phyloP scores from a whole-genome alignment of 805 yeast species.

The Tetrapisispora nanseiensis region DNA sequence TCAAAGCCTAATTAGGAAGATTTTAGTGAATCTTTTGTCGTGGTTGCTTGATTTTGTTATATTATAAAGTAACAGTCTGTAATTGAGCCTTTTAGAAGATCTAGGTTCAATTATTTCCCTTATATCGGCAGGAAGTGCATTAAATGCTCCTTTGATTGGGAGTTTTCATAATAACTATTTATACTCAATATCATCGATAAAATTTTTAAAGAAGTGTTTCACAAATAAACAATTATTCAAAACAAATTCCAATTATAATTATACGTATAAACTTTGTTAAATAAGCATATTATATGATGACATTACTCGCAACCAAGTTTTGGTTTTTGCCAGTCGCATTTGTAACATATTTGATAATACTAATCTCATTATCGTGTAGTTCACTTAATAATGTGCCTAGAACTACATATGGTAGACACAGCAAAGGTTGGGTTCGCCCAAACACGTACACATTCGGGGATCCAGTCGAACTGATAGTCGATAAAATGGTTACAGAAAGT shows the following conservation, averaged over 20 bases:
- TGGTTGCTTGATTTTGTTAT: too few relatives aligned
- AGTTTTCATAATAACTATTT: too few relatives aligned
- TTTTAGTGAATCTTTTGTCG: too few relatives aligned
- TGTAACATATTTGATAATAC: not conserved
- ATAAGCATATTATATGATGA: not conserved
- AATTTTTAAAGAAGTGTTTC: too few relatives aligned
- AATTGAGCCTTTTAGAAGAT: too few relatives aligned
- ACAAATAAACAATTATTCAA: too few relatives aligned
- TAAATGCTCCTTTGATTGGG: too few relatives aligned
- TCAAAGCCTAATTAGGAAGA: too few relatives aligned
- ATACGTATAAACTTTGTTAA: not conserved
- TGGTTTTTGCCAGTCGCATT: constrained; percentile 1
- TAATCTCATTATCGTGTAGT: not conserved
- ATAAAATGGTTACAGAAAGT: constrained; percentile 54
- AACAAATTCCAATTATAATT: not conserved
- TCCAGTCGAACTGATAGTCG: constrained; percentile 56
- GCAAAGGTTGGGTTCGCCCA: constrained; percentile 22
- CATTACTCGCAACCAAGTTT: not conserved
- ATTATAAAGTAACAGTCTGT: too few relatives aligned
- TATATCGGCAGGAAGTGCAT: too few relatives aligned
- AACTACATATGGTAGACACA: not conserved
- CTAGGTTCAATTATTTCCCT: too few relatives aligned
- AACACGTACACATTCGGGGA: constrained; percentile 42
- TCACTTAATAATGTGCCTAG: constrained; percentile 1
- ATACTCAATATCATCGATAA: too few relatives aligned